Percentiles rank a stretch among this genome's conserved stretches.
Conservation (phyloP, 2,329 filamentous ascomycete species). For the Colletotrichum coccodes region DNA sequence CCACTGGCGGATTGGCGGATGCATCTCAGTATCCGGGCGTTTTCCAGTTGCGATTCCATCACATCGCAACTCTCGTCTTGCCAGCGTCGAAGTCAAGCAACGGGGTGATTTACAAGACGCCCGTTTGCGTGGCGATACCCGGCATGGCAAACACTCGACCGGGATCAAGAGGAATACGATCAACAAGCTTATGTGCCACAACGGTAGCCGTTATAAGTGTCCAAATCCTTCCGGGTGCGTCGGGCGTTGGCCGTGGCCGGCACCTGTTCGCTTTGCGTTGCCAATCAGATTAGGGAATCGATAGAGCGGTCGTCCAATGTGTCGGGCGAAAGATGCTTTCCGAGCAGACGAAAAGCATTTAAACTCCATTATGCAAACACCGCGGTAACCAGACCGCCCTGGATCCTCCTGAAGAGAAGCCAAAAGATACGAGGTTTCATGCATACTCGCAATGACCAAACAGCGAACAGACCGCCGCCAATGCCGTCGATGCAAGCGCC, state of each 20-base stretch:
- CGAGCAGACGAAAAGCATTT: neutral
- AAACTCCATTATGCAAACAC: slow-evolving; percentile 1
- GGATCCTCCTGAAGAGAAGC: neutral
- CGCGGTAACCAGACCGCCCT: neutral
- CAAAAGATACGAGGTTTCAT: slow-evolving; percentile 12
- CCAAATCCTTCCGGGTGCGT: slow-evolving; percentile 19
- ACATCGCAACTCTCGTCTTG: neutral
- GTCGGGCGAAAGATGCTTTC: neutral
- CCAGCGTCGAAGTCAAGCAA: no score
- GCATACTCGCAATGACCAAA: neutral
- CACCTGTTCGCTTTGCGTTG: neutral
- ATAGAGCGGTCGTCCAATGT: neutral
- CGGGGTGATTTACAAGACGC: neutral
- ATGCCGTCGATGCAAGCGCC: neutral
- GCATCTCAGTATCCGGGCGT: neutral
- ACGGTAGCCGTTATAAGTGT: neutral
- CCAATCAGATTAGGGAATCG: neutral
- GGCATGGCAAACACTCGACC: neutral
- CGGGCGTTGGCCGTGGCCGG: neutral
- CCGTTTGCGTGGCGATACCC: no score
- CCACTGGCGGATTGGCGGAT: neutral
- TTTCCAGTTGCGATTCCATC: neutral
- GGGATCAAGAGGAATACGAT: neutral
- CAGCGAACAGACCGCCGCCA: neutral
- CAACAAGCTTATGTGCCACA: neutral